These are phyloP conservation scores for Hypoxylon crocopeplum DNA, from an alignment of 495 filamentous ascomycete genomes.

Conservation along the genomic window DNA sequence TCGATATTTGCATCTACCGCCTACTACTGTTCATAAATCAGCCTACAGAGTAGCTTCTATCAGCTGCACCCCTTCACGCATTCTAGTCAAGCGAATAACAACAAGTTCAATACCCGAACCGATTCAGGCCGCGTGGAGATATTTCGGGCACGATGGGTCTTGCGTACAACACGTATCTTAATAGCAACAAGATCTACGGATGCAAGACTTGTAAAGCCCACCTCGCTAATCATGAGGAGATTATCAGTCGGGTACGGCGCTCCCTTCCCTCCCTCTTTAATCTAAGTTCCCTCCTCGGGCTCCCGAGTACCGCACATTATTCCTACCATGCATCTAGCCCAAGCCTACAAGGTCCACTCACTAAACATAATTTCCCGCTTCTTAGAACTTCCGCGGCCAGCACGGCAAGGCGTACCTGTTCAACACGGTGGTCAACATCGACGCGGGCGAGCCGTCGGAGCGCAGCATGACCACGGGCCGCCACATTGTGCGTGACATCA, in stretches of 20 bases:
- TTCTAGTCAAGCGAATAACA: too few species aligned
- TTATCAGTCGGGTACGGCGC: conserved; percentile 82
- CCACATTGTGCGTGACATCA: conserved; percentile 92
- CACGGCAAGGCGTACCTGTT: conserved; percentile 99
- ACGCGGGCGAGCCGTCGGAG: conserved; percentile 78
- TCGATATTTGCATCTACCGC: too few species aligned
- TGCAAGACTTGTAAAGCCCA: conserved; percentile 97
- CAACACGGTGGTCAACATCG: conserved; percentile 90
- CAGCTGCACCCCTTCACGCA: background rate
- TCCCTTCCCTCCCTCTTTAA: conserved; percentile 4
- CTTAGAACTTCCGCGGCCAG: conserved; percentile 98
- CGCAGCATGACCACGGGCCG: conserved; percentile 99
- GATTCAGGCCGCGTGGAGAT: background rate
- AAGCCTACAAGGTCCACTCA: too few species aligned
- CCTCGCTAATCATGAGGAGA: conserved; percentile 92
- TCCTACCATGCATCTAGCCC: too few species aligned
- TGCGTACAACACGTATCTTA: conserved; percentile 94
- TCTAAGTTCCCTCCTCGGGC: background rate
- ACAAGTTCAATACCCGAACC: too few species aligned
- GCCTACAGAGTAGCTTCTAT: too few species aligned
- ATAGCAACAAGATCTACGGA: conserved; percentile 87
- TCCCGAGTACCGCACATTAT: too few species aligned
- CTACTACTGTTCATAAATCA: too few species aligned
- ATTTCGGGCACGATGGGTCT: conserved; percentile 75
- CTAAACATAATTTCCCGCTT: too few species aligned